A percentile compares a stretch with the other conserved stretches of the same genome.
Conservation (phyloP, 768 basidiomycete genomes). For the Rhodotorula diobovata region DNA sequence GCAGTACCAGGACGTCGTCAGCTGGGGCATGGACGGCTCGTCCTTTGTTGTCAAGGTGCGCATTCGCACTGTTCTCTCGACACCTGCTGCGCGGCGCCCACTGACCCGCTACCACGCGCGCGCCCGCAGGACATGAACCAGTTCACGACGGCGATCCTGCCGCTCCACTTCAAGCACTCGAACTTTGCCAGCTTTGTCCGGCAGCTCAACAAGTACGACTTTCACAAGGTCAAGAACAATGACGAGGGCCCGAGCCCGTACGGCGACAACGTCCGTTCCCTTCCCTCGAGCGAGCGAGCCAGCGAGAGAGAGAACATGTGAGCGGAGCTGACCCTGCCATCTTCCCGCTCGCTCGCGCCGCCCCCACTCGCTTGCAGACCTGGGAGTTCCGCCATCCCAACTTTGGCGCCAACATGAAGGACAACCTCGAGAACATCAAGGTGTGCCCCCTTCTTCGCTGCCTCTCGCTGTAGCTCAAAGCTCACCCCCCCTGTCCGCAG, state of each 20-base stretch:
- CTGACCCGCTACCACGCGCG: no score
- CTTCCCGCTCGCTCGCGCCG: no score
- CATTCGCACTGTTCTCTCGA: neutral
- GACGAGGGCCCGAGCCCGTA: constrained; percentile 58
- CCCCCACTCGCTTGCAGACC: constrained; percentile 39
- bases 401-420: constrained; percentile 58
- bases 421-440: constrained; percentile 59
- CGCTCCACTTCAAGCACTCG: constrained; percentile 89
- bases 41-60: constrained; percentile 79
- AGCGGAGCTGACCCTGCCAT: neutral
- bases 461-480: neutral
- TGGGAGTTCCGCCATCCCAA: constrained; percentile 54
- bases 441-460: constrained; percentile 17
- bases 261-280: constrained; percentile 55
- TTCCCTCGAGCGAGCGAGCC: neutral
- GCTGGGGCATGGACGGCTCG: constrained; percentile 77
- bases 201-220: constrained; percentile 93
- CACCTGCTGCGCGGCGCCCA: neutral
- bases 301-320: no score
- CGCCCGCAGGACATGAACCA: constrained; percentile 78
- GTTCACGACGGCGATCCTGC: constrained; percentile 81
- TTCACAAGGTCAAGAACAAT: constrained; percentile 88
- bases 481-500: neutral
- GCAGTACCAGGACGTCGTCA: constrained; percentile 65
- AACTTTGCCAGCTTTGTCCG: constrained; percentile 90